phyloP scores from a whole-genome alignment of 73 alveolate species.

The Durusdinium trenchii region DNA sequence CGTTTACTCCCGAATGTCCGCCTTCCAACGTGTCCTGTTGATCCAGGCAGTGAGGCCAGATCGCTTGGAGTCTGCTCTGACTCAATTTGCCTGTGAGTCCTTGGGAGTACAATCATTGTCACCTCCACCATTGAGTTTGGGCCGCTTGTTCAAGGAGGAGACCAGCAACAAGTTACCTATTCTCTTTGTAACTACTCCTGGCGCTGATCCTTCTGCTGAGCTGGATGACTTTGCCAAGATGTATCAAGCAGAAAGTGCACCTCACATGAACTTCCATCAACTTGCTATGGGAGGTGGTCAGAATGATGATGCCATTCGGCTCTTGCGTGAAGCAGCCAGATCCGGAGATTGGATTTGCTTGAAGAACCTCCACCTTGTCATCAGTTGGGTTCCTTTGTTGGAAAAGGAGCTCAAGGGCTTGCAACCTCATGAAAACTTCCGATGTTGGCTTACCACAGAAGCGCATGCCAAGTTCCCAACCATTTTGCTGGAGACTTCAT shows the following conservation, averaged over 20 bases:
- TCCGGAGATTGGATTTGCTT: conserved; percentile 99
- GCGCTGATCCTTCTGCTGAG: conserved; percentile 99
- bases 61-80: conserved; percentile 99
- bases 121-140: conserved; percentile 99
- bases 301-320: conserved; percentile 99
- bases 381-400: conserved; percentile 99
- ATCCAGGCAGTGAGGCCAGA: conserved; percentile 99
- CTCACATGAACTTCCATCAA: conserved; percentile 98
- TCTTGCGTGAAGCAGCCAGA: conserved; percentile 98
- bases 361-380: conserved; percentile 99
- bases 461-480: conserved; percentile 99
- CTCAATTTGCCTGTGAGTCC: conserved; percentile 99
- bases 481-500: conserved; percentile 99
- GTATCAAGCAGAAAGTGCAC: conserved; percentile 22
- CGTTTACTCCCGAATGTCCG: conserved; percentile 97
- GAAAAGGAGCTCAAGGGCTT: conserved; percentile 99
- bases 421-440: conserved; percentile 99
- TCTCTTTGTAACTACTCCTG: conserved; percentile 99
- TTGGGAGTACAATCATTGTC: conserved; percentile 98
- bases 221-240: conserved; percentile 99
- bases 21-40: conserved; percentile 99
- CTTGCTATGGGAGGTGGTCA: conserved; percentile 99
- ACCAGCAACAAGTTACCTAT: conserved; percentile 97
- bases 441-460: conserved; percentile 99
- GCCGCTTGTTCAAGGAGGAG: conserved; percentile 98